Evolutionary conservation across 495 filamentous ascomycete genomes (phyloP).

Genomic region (Corynascus novoguineensis): DNA sequence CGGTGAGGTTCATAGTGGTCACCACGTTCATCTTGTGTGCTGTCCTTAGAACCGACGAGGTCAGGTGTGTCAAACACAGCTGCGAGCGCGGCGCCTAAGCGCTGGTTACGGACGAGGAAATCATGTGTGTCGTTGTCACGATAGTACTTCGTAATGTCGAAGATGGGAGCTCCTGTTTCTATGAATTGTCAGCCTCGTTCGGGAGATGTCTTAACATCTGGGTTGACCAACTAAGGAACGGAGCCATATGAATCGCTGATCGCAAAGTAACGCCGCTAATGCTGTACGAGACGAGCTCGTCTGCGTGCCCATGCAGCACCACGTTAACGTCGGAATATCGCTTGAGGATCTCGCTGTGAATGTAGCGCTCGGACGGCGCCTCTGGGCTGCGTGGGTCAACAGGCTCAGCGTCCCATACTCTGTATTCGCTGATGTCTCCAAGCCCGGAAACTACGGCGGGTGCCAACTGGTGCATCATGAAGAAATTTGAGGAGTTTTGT

Average conservation of each 20-base stretch:
- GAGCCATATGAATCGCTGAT: slow-evolving; percentile 44
- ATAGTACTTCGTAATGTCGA: slow-evolving; percentile 5
- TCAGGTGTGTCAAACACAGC: not conserved
- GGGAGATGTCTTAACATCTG: not conserved
- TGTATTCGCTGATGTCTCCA: slow-evolving; percentile 43
- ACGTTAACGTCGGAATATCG: slow-evolving; percentile 37
- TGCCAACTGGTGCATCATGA: slow-evolving; percentile 43
- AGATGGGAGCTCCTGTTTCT: not conserved
- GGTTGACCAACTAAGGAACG: slow-evolving; percentile 34
- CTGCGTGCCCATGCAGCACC: slow-evolving; percentile 46
- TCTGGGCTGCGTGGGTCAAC: slow-evolving; percentile 27
- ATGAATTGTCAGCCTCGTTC: not conserved
- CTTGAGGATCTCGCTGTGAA: slow-evolving; percentile 49
- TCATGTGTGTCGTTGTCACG: not conserved
- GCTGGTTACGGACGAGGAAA: not conserved
- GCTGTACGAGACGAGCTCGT: slow-evolving; percentile 44
- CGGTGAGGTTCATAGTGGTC: slow-evolving; percentile 6
- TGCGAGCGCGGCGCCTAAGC: not conserved
- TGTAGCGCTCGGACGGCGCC: slow-evolving; percentile 43
- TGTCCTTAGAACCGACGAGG: not conserved
- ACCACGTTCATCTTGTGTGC: not conserved
- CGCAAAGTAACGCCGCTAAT: slow-evolving; percentile 38
- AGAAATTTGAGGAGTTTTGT: slow-evolving; percentile 33
- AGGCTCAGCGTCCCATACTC: slow-evolving; percentile 35
- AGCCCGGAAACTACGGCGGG: slow-evolving; percentile 41